These are phyloP conservation scores for Leishmania martiniquensis DNA, from an alignment of 208 protist species.

Conservation along the genomic window DNA sequence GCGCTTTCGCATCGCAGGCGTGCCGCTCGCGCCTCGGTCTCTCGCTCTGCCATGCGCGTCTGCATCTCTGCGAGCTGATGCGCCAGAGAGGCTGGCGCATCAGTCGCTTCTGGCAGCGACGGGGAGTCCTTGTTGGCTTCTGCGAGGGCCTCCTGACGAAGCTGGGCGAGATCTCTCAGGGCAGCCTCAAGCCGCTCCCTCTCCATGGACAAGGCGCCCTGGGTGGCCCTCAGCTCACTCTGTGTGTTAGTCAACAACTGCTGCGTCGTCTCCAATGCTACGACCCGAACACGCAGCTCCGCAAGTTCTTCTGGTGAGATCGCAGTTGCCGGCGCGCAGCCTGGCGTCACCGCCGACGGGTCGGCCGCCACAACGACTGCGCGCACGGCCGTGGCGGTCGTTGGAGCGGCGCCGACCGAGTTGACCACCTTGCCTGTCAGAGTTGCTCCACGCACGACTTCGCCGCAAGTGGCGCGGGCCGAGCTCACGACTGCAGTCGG, in stretches of 20 bases:
- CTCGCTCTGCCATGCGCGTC: slow-evolving; percentile 5
- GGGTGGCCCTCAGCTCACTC: slow-evolving; percentile 11
- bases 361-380: slow-evolving; percentile 5
- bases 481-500: not conserved
- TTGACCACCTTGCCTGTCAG: slow-evolving; percentile 24
- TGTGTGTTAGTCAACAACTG: slow-evolving; percentile 20
- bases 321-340: not conserved
- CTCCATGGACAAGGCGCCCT: not conserved
- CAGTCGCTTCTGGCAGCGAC: not conserved
- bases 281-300: slow-evolving; percentile 18
- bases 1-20: slow-evolving; percentile 19
- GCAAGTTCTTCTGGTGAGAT: slow-evolving; percentile 16
- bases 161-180: not conserved
- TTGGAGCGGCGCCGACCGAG: not conserved
- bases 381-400: not conserved
- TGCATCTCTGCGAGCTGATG: slow-evolving; percentile 18
- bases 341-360: not conserved
- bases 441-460: slow-evolving; percentile 16
- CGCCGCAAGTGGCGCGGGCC: not conserved
- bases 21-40: slow-evolving; percentile 7
- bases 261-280: slow-evolving; percentile 26
- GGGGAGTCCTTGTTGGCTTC: not conserved
- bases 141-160: slow-evolving; percentile 13
- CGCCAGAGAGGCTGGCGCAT: not conserved
- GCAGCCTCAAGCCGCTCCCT: slow-evolving; percentile 10